phyloP scores from a whole-genome alignment of 495 filamentous ascomycete genomes.

The Penicillium maclennaniae region DNA sequence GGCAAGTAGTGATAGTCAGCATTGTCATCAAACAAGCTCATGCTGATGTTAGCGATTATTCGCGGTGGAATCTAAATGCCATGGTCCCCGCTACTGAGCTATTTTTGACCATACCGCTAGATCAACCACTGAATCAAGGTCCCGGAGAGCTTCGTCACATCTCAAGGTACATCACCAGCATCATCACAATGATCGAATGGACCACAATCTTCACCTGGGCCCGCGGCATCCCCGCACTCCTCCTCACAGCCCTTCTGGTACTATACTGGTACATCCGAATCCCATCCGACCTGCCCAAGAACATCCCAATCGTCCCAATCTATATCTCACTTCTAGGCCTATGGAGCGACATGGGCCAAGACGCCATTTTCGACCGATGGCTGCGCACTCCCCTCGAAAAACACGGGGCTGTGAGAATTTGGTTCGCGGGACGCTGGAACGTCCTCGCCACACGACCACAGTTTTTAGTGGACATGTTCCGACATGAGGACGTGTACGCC shows the following conservation, averaged over 20 bases:
- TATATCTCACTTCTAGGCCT: slow-evolving; percentile 33
- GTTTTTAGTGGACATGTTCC: slow-evolving; percentile 43
- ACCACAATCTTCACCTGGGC: not conserved
- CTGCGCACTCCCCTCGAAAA: slow-evolving; percentile 23
- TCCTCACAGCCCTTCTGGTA: slow-evolving; percentile 7
- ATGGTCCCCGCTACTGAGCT: no score
- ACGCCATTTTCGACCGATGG: slow-evolving; percentile 30
- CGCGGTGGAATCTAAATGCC: not conserved
- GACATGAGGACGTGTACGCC: slow-evolving; percentile 40
- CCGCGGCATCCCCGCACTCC: slow-evolving; percentile 1
- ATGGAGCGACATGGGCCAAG: slow-evolving; percentile 33
- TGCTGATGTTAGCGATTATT: not conserved
- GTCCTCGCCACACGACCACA: slow-evolving; percentile 33
- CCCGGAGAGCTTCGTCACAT: not conserved
- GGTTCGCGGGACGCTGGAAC: slow-evolving; percentile 40
- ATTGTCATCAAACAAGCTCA: not conserved
- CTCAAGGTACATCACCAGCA: not conserved
- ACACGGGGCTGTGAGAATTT: slow-evolving; percentile 46
- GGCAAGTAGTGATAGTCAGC: slow-evolving; percentile 11
- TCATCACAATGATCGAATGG: slow-evolving; percentile 7
- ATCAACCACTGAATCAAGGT: not conserved
- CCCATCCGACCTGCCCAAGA: slow-evolving; percentile 22
- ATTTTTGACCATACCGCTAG: not conserved
- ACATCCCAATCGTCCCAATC: slow-evolving; percentile 30
- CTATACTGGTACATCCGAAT: slow-evolving; percentile 25